A percentile compares a stretch with the other conserved stretches of the same genome.
These are phyloP conservation scores for Vaccinium macrocarpon DNA, from an alignment of 148 eudicot genomes.

Conservation along the genomic window DNA sequence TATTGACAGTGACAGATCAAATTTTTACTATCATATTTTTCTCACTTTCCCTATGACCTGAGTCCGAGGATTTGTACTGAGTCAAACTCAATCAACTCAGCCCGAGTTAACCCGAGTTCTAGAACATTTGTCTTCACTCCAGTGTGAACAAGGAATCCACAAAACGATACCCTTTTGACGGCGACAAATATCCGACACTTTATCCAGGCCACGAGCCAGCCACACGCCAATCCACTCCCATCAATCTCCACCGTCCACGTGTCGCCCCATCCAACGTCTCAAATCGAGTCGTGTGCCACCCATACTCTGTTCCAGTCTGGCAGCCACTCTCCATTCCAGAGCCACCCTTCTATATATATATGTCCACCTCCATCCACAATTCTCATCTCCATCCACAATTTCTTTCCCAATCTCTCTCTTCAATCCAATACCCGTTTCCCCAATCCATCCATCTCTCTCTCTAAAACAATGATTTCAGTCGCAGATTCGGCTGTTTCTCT, in stretches of 20 bases:
- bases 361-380: background rate
- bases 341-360: background rate
- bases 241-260: slow-evolving; percentile 45
- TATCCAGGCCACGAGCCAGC: slow-evolving; percentile 58
- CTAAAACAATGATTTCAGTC: slow-evolving; percentile 14
- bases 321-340: slow-evolving; percentile 8
- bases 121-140: background rate
- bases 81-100: background rate
- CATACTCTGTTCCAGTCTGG: background rate
- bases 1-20: slow-evolving; percentile 17
- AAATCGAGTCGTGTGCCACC: slow-evolving; percentile 14
- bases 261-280: slow-evolving; percentile 32
- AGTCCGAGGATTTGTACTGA: no score
- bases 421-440: background rate
- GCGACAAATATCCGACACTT: slow-evolving; percentile 32
- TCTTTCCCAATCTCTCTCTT: background rate
- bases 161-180: slow-evolving; percentile 14
- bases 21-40: no score
- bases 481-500: slow-evolving; percentile 17
- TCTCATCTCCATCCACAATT: background rate
- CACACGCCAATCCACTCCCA: slow-evolving; percentile 62
- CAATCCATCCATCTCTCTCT: background rate
- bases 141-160: background rate
- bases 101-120: background rate
- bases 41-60: no score